Evolutionary conservation across 2,329 filamentous ascomycete genomes (phyloP), one percentile per base, ranked within the genome.

Genomic region (Graphiopsis chlorocephala): DNA sequence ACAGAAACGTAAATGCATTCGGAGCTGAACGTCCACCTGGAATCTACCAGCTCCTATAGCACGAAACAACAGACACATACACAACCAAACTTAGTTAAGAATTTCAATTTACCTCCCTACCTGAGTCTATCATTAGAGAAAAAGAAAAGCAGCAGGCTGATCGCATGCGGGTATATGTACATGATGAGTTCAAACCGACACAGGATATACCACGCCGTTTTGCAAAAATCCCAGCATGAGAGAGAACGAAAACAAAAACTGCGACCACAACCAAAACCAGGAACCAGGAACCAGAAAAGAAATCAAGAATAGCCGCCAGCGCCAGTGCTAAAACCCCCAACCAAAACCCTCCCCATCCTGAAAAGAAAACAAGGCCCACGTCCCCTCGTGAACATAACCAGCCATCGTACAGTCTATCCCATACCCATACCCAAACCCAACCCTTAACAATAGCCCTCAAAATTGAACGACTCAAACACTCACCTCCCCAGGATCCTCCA

Each of bases 401-500:
- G 10, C 26, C 48, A 53, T 53, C 50, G 50, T 53, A 53, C 50
- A 53, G 14, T 53, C 50, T 53, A 53, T 31, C 17, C 26, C 25
- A n/a, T 53, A 28, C 26, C 29, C 26, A n/a, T 14, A 8, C 25
- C 47, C 47, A 31, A 31, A 31, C 14, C 25, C 26, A 31, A 31
- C 14, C 25, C 26, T 20, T n/a, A 20, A 31, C 4, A n/a, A 53
- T n/a, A n/a, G 17, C 23, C 10, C 50, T 17, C 25, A 12, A 48
- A 31, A 17, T 8, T 10, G 11, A 12, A 26, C n/a, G n/a, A 25
- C 23, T 71, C 66, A 73, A 12, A 69, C 67, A 60, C 70, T 72
- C 17, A 73, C 71, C 26, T 70, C 66, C 12, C 71, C 71, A 8
- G 69, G 64, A 63, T 73, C 69, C 47, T 70, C 71, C 64, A 71